phyloP scores from a whole-genome alignment of 2,329 filamentous ascomycete species.

The Neurospora sp. region DNA sequence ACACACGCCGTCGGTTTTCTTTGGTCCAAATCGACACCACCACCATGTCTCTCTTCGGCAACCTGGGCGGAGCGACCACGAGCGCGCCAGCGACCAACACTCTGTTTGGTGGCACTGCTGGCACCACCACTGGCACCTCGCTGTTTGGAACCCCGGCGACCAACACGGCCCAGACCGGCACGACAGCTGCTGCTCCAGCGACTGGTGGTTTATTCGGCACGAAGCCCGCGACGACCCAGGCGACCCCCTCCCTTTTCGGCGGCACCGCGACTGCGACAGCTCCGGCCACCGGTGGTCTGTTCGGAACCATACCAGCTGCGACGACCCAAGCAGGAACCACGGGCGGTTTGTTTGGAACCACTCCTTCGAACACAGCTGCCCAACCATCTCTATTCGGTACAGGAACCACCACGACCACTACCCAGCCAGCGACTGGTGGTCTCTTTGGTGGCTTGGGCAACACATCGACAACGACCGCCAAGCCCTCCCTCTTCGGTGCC shows the following conservation, averaged over 20 bases:
- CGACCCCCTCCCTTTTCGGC: slow-evolving; percentile 9
- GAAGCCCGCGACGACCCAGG: slow-evolving; percentile 10
- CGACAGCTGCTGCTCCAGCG: background rate
- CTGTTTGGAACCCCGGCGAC: slow-evolving; percentile 2
- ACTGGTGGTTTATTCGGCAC: background rate
- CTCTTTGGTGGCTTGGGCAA: slow-evolving; percentile 2
- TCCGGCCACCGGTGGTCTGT: background rate
- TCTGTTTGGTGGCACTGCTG: slow-evolving; percentile 10
- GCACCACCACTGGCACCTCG: slow-evolving; percentile 4
- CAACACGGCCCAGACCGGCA: background rate
- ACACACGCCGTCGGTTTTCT: background rate
- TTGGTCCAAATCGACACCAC: background rate
- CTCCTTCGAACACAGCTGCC: slow-evolving; percentile 12
- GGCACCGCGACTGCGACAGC: slow-evolving; percentile 1
- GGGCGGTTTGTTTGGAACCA: slow-evolving; percentile 25
- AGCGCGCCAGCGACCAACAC: background rate
- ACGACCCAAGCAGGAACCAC: slow-evolving; percentile 13
- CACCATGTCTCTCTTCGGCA: slow-evolving; percentile 13
- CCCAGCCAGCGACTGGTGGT: slow-evolving; percentile 1
- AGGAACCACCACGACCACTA: slow-evolving; percentile 1
- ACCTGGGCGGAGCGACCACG: background rate
- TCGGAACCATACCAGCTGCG: slow-evolving; percentile 5
- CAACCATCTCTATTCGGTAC: slow-evolving; percentile 15
- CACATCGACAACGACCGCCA: slow-evolving; percentile 10
- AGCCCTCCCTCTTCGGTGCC: slow-evolving; percentile 14